Conservation (phyloP, 352 stramenopile genomes). For the Thraustochytrium striatum region DNA sequence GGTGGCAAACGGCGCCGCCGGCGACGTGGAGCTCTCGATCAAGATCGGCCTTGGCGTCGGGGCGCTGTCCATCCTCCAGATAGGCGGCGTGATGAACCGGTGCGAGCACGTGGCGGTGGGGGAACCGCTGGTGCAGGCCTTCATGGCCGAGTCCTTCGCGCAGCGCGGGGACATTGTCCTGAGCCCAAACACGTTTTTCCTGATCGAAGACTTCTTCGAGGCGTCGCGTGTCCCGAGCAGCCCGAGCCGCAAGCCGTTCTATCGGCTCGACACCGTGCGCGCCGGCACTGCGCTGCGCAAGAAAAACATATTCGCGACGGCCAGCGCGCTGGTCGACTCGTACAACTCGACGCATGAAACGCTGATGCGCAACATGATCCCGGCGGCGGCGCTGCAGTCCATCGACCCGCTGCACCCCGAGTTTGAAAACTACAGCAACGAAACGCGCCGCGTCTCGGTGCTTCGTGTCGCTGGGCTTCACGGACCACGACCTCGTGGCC, state of each 20-base stretch:
- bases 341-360: slow-evolving; percentile 61
- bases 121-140: slow-evolving; percentile 81
- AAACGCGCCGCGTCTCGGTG: slow-evolving; percentile 78
- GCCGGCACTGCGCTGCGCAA: neutral
- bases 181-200: neutral
- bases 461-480: slow-evolving; percentile 88
- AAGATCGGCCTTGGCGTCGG: slow-evolving; percentile 88
- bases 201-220: neutral
- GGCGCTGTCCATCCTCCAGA: slow-evolving; percentile 62
- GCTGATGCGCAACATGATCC: slow-evolving; percentile 82
- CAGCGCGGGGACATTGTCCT: slow-evolving; percentile 76
- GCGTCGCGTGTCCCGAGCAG: neutral
- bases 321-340: slow-evolving; percentile 8
- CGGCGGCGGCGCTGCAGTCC: slow-evolving; percentile 80
- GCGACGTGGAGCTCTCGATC: slow-evolving; percentile 80
- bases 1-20: slow-evolving; percentile 63
- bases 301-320: neutral
- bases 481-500: slow-evolving; percentile 59
- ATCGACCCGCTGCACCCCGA: slow-evolving; percentile 66
- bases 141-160: slow-evolving; percentile 76
- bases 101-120: slow-evolving; percentile 86
- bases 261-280: neutral
- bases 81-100: slow-evolving; percentile 78
- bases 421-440: slow-evolving; percentile 84
- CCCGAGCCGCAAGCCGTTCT: neutral